Evolutionary conservation across 2,329 filamentous ascomycete genomes (phyloP).

Genomic region (Zelopaecilomyces penicillatus): DNA sequence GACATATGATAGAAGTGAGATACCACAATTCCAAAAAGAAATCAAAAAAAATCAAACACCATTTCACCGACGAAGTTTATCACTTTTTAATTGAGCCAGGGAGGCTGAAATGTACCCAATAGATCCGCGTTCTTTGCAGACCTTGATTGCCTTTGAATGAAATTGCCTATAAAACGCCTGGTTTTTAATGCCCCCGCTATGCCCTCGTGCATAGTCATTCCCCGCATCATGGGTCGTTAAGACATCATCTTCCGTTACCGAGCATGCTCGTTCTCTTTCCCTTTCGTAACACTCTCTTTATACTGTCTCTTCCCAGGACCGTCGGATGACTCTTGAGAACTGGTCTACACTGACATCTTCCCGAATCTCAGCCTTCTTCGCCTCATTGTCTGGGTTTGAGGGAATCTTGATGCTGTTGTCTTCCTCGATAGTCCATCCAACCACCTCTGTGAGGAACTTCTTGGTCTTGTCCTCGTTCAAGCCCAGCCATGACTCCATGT

Average conservation of each 20-base stretch:
- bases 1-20: slow-evolving; percentile 16
- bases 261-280: slow-evolving; percentile 7
- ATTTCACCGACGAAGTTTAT: background rate
- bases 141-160: slow-evolving; percentile 27
- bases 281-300: slow-evolving; percentile 13
- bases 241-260: slow-evolving; percentile 17
- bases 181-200: slow-evolving; percentile 22
- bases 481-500: slow-evolving; percentile 70
- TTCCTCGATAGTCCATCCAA: slow-evolving; percentile 73
- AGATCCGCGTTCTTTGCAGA: slow-evolving; percentile 22
- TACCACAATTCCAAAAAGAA: slow-evolving; percentile 14
- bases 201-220: slow-evolving; percentile 21
- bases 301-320: slow-evolving; percentile 69
- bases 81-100: background rate
- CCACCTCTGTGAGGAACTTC: slow-evolving; percentile 78
- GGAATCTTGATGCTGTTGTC: slow-evolving; percentile 65
- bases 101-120: slow-evolving; percentile 7
- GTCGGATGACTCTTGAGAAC: slow-evolving; percentile 69
- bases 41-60: slow-evolving; percentile 4
- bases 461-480: slow-evolving; percentile 57
- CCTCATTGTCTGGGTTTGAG: slow-evolving; percentile 94
- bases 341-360: slow-evolving; percentile 92
- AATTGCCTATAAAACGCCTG: slow-evolving; percentile 29
- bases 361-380: slow-evolving; percentile 86
- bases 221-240: slow-evolving; percentile 20